phyloP scores from a whole-genome alignment of 1,139 yeast genomes.

The Taphrina betulina region DNA sequence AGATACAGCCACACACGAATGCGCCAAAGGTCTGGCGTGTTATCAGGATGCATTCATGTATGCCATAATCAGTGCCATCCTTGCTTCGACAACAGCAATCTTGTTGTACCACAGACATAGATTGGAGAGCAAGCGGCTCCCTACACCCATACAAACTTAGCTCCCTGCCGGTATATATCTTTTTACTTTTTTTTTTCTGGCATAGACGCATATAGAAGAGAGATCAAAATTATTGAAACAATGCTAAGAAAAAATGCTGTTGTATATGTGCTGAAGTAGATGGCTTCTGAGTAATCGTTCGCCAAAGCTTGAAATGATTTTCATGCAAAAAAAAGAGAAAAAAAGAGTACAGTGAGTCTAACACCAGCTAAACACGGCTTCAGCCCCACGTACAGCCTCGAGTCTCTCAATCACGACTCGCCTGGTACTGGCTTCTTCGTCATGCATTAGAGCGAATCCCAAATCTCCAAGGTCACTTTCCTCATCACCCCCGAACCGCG shows the following conservation, averaged over 20 bases:
- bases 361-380: conserved; percentile 69
- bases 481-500: conserved; percentile 20
- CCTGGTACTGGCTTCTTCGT: conserved; percentile 43
- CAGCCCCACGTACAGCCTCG: conserved; percentile 54
- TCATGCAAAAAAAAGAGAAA: neutral
- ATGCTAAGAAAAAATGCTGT: no score
- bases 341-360: conserved; percentile 40
- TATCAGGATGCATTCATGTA: conserved; percentile 36
- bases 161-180: neutral
- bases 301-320: no score
- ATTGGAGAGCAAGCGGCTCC: neutral
- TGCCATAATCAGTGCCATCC: neutral
- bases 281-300: no score
- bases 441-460: conserved; percentile 44
- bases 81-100: conserved; percentile 4
- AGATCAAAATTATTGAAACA: no score
- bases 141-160: neutral
- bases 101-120: neutral
- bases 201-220: no score
- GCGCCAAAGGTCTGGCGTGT: conserved; percentile 37
- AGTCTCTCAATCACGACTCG: conserved; percentile 63
- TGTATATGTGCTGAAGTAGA: no score
- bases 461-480: conserved; percentile 39
- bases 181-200: no score
- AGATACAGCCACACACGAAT: conserved; percentile 35